These are phyloP conservation scores for Backusella luteola DNA, from an alignment of 192 early-diverging fungal species.

Conservation along the genomic window DNA sequence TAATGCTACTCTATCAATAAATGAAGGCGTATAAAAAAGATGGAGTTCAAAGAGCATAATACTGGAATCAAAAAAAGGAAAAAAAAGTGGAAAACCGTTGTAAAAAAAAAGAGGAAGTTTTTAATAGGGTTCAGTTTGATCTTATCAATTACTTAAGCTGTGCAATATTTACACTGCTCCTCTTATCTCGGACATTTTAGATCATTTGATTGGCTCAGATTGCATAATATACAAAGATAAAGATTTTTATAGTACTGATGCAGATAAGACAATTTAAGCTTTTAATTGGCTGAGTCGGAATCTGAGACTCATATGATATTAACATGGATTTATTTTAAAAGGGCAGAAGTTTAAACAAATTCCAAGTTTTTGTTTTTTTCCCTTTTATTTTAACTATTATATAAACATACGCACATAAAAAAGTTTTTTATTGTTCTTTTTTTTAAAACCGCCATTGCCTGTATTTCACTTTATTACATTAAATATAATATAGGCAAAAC, in stretches of 20 bases:
- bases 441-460: conserved; percentile 6
- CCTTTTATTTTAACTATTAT: not conserved
- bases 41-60: not conserved
- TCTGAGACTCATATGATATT: conserved; percentile 1
- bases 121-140: not conserved
- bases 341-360: not conserved
- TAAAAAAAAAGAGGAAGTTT: not conserved
- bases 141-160: not conserved
- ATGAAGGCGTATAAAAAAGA: not conserved
- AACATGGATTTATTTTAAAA: not conserved
- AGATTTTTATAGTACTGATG: conserved; percentile 21
- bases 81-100: not conserved
- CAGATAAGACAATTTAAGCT: conserved; percentile 3
- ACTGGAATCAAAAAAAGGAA: not conserved
- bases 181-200: not conserved
- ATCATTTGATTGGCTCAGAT: conserved; percentile 9
- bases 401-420: conserved; percentile 8
- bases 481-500: conserved; percentile 6
- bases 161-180: not conserved
- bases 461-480: conserved; percentile 3
- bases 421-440: conserved; percentile 9
- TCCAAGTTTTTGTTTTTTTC: not conserved
- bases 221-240: conserved; percentile 11
- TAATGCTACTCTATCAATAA: not conserved
- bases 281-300: conserved; percentile 14